Percentiles rank a stretch among this genome's conserved stretches.
Conservation (phyloP, 371 early-diverging fungal genomes). For the Umbelopsis sp. region DNA sequence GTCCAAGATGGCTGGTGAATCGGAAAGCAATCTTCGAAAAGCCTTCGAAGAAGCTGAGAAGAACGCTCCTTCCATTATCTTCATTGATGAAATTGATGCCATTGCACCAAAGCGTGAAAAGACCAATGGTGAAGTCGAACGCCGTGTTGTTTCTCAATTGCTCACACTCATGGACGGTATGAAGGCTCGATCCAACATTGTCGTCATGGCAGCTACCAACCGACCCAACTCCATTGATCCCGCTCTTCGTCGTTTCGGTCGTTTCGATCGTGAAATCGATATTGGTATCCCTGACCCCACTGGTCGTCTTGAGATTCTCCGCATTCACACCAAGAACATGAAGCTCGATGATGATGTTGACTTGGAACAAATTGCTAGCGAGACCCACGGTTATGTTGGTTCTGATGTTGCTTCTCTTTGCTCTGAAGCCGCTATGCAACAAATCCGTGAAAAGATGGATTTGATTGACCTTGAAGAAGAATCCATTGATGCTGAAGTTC, state of each 20-base stretch:
- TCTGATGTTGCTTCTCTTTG: constrained; percentile 99
- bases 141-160: constrained; percentile 99
- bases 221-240: constrained; percentile 99
- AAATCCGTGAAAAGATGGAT: constrained; percentile 99
- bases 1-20: constrained; percentile 99
- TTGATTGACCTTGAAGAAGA: constrained; percentile 99
- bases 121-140: constrained; percentile 99
- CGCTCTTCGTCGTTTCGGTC: constrained; percentile 99
- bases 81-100: constrained; percentile 98
- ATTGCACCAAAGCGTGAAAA: constrained; percentile 99
- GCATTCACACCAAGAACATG: constrained; percentile 99
- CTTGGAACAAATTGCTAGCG: constrained; percentile 96
- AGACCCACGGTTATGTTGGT: constrained; percentile 99
- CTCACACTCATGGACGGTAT: constrained; percentile 99
- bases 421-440: constrained; percentile 99
- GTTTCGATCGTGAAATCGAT: constrained; percentile 99
- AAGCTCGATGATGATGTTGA: constrained; percentile 98
- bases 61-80: constrained; percentile 96
- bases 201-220: constrained; percentile 99
- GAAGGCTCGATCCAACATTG: constrained; percentile 97
- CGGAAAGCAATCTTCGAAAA: constrained; percentile 97
- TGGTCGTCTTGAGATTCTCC: constrained; percentile 98
- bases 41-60: constrained; percentile 99
- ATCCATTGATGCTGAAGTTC: constrained; percentile 97
- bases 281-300: constrained; percentile 99